Evolutionary conservation across 345 rosid species (phyloP).

Genomic region (Trapa incisa): DNA sequence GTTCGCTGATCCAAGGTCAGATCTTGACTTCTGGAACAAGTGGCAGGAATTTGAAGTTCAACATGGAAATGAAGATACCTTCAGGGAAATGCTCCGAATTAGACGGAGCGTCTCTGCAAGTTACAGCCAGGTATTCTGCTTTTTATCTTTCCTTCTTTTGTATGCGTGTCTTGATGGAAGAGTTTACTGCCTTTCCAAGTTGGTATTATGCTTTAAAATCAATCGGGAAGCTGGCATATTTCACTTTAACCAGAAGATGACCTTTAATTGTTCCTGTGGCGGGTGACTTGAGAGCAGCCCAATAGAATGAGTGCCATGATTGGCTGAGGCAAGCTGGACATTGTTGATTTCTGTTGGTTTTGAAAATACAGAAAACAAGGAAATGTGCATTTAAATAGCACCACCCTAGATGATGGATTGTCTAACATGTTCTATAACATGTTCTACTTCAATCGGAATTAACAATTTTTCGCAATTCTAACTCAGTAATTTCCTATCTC

Average conservation of each 20-base stretch:
- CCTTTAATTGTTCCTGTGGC: not conserved
- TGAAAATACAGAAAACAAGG: not conserved
- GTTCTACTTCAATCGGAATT: not conserved
- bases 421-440: not conserved
- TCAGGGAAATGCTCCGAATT: slow-evolving; percentile 84
- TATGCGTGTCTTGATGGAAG: not conserved
- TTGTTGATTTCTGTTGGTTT: not conserved
- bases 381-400: not conserved
- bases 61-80: slow-evolving; percentile 95
- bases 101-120: slow-evolving; percentile 89
- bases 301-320: not conserved
- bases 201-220: not conserved
- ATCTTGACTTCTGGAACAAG: slow-evolving; percentile 72
- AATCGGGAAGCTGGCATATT: not conserved
- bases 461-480: not conserved
- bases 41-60: slow-evolving; percentile 95
- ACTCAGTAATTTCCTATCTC: not conserved
- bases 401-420: not conserved
- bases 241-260: not conserved
- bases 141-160: not conserved
- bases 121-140: slow-evolving; percentile 59
- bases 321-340: not conserved
- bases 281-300: not conserved
- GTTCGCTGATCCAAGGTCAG: slow-evolving; percentile 87
- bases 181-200: not conserved